These are phyloP conservation scores for Harrya chromipes DNA, from an alignment of 768 basidiomycete species.

Conservation along the genomic window DNA sequence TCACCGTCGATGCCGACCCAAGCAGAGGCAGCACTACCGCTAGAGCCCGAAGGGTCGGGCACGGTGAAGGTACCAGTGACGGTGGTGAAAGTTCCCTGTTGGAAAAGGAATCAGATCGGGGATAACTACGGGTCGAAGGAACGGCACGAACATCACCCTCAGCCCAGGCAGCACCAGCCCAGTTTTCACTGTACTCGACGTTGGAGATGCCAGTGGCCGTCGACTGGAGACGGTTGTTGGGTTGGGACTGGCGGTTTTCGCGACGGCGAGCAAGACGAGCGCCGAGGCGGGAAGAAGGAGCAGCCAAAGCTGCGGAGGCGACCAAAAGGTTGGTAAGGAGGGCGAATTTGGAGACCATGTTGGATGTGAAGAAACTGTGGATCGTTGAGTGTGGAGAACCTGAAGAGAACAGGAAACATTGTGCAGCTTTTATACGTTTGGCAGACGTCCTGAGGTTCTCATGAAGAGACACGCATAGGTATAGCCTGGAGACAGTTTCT, in stretches of 20 bases:
- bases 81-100: constrained; percentile 20
- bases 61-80: constrained; percentile 19
- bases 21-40: constrained; percentile 12
- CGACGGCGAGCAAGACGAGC: constrained; percentile 15
- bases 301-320: constrained; percentile 14
- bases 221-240: constrained; percentile 1
- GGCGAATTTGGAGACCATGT: constrained; percentile 18
- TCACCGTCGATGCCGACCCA: constrained; percentile 28
- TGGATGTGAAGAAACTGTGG: not conserved
- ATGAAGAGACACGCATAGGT: not conserved
- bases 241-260: constrained; percentile 11
- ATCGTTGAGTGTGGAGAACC: not conserved
- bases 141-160: constrained; percentile 7
- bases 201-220: not conserved
- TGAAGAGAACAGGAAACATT: not conserved
- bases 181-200: constrained; percentile 15
- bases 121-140: not conserved
- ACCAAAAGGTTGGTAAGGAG: constrained; percentile 18
- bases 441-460: not conserved
- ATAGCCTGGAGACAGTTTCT: not conserved
- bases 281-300: constrained; percentile 12
- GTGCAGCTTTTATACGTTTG: constrained; percentile 12
- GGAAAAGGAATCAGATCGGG: not conserved
- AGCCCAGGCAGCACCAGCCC: constrained; percentile 18
- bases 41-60: constrained; percentile 11